Conservation (phyloP, 352 stramenopile genomes). For the Globisporangium heterothallicum region DNA sequence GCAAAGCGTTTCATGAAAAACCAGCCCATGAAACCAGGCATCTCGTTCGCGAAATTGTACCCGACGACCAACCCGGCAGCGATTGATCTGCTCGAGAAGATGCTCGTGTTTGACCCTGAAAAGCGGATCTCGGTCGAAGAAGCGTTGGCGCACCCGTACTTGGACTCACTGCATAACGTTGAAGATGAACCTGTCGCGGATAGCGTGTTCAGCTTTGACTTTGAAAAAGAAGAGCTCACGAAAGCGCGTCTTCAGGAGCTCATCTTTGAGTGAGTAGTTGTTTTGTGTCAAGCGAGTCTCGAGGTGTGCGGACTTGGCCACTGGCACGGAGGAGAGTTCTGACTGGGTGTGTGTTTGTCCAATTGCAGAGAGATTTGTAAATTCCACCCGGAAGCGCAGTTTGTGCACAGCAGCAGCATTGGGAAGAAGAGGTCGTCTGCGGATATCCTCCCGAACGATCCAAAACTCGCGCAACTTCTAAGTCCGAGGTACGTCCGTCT, state of each 20-base stretch:
- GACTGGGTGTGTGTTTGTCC: background rate
- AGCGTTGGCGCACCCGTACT: slow-evolving; percentile 88
- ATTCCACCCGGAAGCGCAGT: slow-evolving; percentile 59
- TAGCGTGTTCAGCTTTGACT: slow-evolving; percentile 81
- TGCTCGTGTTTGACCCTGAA: slow-evolving; percentile 84
- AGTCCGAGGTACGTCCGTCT: slow-evolving; percentile 52
- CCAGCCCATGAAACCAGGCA: slow-evolving; percentile 62
- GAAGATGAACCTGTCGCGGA: slow-evolving; percentile 88
- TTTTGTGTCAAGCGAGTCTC: too few species aligned
- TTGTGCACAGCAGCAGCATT: slow-evolving; percentile 4
- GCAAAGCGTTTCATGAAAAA: slow-evolving; percentile 84
- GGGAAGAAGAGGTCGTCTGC: slow-evolving; percentile 1
- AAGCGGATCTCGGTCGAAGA: slow-evolving; percentile 91
- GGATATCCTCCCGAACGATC: slow-evolving; percentile 14
- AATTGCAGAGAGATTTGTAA: slow-evolving; percentile 38
- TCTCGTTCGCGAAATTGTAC: slow-evolving; percentile 73
- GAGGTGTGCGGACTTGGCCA: too few species aligned
- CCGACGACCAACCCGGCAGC: slow-evolving; percentile 57
- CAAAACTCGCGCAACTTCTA: slow-evolving; percentile 39
- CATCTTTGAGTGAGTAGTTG: slow-evolving; percentile 71
- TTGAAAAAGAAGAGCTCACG: slow-evolving; percentile 83
- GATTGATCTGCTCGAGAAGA: slow-evolving; percentile 80
- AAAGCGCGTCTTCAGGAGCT: slow-evolving; percentile 81
- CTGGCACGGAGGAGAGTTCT: background rate
- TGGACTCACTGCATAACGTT: slow-evolving; percentile 89